Percentiles rank a stretch among this genome's conserved stretches.
Evolutionary conservation across 495 filamentous ascomycete species (phyloP).

Genomic region (Penicillium pancosmium): DNA sequence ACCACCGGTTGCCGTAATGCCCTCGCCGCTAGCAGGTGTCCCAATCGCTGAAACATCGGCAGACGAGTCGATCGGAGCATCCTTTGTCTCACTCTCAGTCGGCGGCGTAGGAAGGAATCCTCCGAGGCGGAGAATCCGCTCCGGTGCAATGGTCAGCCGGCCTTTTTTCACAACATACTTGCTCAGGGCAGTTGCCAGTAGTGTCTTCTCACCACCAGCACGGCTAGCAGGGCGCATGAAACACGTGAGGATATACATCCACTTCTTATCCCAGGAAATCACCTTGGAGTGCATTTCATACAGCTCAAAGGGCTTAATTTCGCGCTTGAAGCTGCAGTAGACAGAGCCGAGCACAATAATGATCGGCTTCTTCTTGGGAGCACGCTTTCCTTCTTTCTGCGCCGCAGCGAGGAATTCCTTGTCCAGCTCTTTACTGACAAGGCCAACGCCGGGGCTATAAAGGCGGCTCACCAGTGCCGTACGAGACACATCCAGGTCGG

Average conservation of each 20-base stretch:
- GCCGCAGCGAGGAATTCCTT: conserved; percentile 38
- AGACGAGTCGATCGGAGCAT: conserved; percentile 20
- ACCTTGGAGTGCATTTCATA: conserved; percentile 71
- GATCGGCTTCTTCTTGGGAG: conserved; percentile 43
- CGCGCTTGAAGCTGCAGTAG: conserved; percentile 65
- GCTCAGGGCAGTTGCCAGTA: conserved; percentile 75
- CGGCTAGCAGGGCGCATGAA: conserved; percentile 60
- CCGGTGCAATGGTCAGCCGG: conserved; percentile 80
- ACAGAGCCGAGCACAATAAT: conserved; percentile 67
- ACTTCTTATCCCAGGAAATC: conserved; percentile 79
- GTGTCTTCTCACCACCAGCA: conserved; percentile 50
- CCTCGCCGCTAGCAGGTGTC: conserved; percentile 40
- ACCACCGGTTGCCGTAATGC: conserved; percentile 33
- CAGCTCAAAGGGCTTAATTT: conserved; percentile 66
- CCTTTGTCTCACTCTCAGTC: conserved; percentile 8
- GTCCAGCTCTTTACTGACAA: conserved; percentile 51
- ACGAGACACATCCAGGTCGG: conserved; percentile 71
- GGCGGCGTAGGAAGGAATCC: conserved; percentile 59
- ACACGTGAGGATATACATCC: conserved; percentile 75
- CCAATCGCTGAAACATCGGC: conserved; percentile 37
- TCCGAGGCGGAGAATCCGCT: conserved; percentile 68
- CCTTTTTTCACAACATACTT: conserved; percentile 94
- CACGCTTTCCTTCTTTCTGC: conserved; percentile 44
- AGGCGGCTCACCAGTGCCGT: conserved; percentile 62
- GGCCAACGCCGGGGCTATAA: conserved; percentile 57